A percentile compares a stretch with the other conserved stretches of the same genome.
phyloP scores from a whole-genome alignment of 495 filamentous ascomycete species.

The Barbatosphaeria neglecta region DNA sequence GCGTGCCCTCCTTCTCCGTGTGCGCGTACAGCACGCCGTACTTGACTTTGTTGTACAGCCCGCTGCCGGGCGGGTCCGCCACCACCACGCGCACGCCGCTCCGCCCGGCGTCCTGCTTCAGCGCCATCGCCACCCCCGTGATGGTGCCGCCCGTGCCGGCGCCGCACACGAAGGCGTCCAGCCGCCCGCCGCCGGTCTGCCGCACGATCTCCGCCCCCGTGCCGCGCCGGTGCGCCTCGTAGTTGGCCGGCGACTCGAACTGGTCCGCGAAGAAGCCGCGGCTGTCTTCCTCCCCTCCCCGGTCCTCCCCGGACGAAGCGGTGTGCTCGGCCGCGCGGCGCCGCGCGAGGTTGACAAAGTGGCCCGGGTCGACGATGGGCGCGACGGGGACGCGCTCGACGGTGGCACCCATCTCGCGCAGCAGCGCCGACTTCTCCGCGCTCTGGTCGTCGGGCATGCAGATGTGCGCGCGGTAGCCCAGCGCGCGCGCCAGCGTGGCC shows the following conservation, averaged over 20 bases:
- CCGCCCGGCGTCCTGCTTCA: slow-evolving; percentile 49
- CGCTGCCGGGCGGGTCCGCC: slow-evolving; percentile 90
- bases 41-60: slow-evolving; percentile 78
- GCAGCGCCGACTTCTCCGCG: slow-evolving; percentile 75
- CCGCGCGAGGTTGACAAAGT: slow-evolving; percentile 93
- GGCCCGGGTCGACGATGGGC: slow-evolving; percentile 77
- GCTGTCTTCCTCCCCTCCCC: slow-evolving; percentile 26
- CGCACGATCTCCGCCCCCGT: slow-evolving; percentile 83
- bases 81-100: slow-evolving; percentile 58
- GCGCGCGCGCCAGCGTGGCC: slow-evolving; percentile 74
- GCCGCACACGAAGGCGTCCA: slow-evolving; percentile 92
- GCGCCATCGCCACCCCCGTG: slow-evolving; percentile 67
- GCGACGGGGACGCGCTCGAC: slow-evolving; percentile 84
- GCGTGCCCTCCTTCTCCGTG: slow-evolving; percentile 80
- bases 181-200: slow-evolving; percentile 54
- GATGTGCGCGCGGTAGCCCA: slow-evolving; percentile 86
- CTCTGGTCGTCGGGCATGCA: slow-evolving; percentile 94
- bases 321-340: slow-evolving; percentile 61
- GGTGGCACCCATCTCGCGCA: slow-evolving; percentile 78
- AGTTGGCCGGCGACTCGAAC: slow-evolving; percentile 86
- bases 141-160: slow-evolving; percentile 94
- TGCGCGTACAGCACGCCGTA: slow-evolving; percentile 92
- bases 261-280: slow-evolving; percentile 90
- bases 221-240: slow-evolving; percentile 63
- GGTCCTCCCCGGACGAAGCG: too few species aligned